Base-by-base conservation (phyloP, 2,329 filamentous ascomycete species). In the Cercospora janseana region DNA sequence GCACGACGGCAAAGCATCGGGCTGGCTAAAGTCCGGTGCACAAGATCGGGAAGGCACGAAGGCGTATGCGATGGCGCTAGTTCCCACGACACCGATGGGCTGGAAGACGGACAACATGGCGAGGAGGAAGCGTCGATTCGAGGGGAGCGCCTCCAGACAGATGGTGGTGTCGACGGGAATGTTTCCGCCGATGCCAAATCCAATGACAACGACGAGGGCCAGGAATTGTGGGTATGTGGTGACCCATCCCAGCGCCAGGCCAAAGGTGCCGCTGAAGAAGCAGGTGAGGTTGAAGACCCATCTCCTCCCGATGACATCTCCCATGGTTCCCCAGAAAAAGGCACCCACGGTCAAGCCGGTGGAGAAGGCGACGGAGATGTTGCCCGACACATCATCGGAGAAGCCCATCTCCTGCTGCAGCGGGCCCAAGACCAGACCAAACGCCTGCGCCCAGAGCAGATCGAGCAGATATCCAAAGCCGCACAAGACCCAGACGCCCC, bases 251-350 rank as follows among this genome's bases (percentile, higher is more conserved):
- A 80, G 69, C 15, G 71, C 76, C 0, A 80, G 63, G 7, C 79
- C 78, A 52, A 81, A 82, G 3, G 77, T 61, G 6, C 75, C 75
- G 1, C 76, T 69, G 46, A 80, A 70, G n/a, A 81, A 68, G 38
- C 78, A 78, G 0, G 79, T 81, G 28, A 79, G 57, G 59, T 81
- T 82, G 66, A 82, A 82, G 0, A 78, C 78, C 74, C 76, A 80
- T 47, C 72, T 70, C 23, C 79, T 73, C 60, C 73, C 74, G 29
- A 77, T 69, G 24, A 80, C 73, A 54, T 81, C 79, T 4, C 79
- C 76, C 51, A 81, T 55, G 7, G 79, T 67, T 0, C 79, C 79
- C 77, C 78, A 82, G 5, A 76, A 68, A 40, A 80, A 76, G 0
- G 79, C 79, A 0, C 79, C 79, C 6, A 73, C 75, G 2, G 78